Percentiles rank a stretch among this genome's conserved stretches.
These are phyloP conservation scores for Vararia minispora DNA, from an alignment of 768 basidiomycete species.

Conservation along the genomic window DNA sequence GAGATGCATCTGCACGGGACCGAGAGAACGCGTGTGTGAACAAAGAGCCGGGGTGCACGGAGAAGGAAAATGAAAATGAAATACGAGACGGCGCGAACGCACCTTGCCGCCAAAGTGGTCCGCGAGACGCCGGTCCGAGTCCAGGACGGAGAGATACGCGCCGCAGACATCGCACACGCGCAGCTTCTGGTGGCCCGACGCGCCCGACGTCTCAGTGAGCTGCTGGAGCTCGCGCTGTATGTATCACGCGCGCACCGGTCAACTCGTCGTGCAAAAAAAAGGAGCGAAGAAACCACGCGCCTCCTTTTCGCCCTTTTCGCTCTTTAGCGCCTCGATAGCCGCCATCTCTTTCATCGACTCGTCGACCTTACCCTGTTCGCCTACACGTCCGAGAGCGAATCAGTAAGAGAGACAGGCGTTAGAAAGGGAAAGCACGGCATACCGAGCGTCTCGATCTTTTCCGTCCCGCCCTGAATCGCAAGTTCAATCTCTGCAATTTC, in stretches of 20 bases:
- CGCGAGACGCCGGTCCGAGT: slow-evolving; percentile 95
- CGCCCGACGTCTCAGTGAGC: slow-evolving; percentile 95
- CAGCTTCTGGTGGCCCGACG: slow-evolving; percentile 98
- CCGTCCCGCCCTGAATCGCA: slow-evolving; percentile 96
- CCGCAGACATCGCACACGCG: slow-evolving; percentile 99
- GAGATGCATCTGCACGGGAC: slow-evolving; percentile 74
- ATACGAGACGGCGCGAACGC: slow-evolving; percentile 20
- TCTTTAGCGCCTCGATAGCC: slow-evolving; percentile 95
- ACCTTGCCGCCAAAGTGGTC: slow-evolving; percentile 99
- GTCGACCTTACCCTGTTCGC: slow-evolving; percentile 98
- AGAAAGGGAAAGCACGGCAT: slow-evolving; percentile 15
- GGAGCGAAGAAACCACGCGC: slow-evolving; percentile 27
- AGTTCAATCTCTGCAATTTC: slow-evolving; percentile 99
- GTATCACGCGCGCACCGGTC: slow-evolving; percentile 2
- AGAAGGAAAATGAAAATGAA: slow-evolving; percentile 10
- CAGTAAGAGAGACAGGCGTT: slow-evolving; percentile 8
- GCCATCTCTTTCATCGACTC: slow-evolving; percentile 98
- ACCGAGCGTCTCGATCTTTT: slow-evolving; percentile 94
- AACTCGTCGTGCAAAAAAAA: not conserved
- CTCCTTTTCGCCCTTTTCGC: slow-evolving; percentile 94
- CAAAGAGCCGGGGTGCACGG: not conserved
- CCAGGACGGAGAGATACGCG: slow-evolving; percentile 95
- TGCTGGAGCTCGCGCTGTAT: slow-evolving; percentile 86
- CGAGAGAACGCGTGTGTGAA: not conserved
- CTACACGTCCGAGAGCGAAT: slow-evolving; percentile 26